Conservation (phyloP, 108 stramenopile genomes). For the Cyclotella kingstonii region DNA sequence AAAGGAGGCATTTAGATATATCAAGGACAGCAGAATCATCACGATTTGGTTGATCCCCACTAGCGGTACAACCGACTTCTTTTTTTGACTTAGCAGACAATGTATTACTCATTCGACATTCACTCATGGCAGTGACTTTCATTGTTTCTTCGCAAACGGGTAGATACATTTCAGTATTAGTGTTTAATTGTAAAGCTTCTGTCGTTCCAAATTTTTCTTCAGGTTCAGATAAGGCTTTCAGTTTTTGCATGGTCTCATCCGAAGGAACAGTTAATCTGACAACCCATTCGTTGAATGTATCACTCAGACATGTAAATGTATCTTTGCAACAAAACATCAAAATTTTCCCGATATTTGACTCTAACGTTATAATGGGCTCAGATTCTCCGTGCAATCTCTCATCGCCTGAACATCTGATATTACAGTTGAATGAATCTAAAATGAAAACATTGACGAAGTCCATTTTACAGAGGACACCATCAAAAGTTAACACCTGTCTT, state of each 20-base stretch:
- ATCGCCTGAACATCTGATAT: no score
- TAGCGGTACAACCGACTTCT: no score
- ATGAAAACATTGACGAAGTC: constrained; percentile 59
- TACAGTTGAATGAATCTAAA: constrained; percentile 61
- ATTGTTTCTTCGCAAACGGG: no score
- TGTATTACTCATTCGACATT: no score
- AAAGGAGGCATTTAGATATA: constrained; percentile 38
- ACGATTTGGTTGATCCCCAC: constrained; percentile 7
- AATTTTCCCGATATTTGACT: constrained; percentile 54
- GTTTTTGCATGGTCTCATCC: constrained; percentile 39
- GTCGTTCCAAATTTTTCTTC: background rate
- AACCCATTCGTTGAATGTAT: constrained; percentile 62
- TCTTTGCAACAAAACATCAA: constrained; percentile 68
- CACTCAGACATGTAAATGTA: constrained; percentile 71
- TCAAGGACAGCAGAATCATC: constrained; percentile 33
- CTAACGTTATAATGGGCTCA: constrained; percentile 46
- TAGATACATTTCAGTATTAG: background rate
- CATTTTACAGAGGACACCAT: constrained; percentile 52
- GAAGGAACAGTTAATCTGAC: constrained; percentile 52
- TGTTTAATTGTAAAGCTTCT: background rate
- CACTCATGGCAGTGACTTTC: no score
- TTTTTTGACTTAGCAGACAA: no score
- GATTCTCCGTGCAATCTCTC: no score
- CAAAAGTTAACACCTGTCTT: constrained; percentile 25
- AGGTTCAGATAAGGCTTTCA: constrained; percentile 25